Evolutionary conservation across 495 filamentous ascomycete genomes (phyloP).

Genomic region (Penicillium alfredii): DNA sequence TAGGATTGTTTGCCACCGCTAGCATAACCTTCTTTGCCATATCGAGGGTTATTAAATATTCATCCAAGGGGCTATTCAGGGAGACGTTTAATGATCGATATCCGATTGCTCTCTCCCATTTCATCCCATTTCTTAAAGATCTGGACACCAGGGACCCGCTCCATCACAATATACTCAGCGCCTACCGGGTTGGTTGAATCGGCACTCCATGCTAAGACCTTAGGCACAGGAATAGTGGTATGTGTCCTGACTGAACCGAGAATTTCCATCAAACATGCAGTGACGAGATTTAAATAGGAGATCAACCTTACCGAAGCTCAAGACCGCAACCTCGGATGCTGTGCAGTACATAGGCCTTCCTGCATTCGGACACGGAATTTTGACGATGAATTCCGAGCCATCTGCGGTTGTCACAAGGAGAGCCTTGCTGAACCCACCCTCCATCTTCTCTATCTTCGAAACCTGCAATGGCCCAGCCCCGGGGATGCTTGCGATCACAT

Average conservation of each 20-base stretch:
- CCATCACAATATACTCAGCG: constrained; percentile 27
- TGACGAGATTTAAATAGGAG: constrained; percentile 1
- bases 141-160: constrained; percentile 20
- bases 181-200: constrained; percentile 19
- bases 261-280: not conserved
- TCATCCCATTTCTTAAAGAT: constrained; percentile 20
- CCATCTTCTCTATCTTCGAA: constrained; percentile 36
- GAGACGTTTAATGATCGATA: no score
- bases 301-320: constrained; percentile 34
- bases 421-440: constrained; percentile 38
- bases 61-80: no score
- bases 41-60: no score
- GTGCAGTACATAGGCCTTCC: constrained; percentile 28
- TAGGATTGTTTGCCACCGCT: no score
- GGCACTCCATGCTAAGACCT: constrained; percentile 20
- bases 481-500: no score
- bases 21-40: no score
- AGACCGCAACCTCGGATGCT: constrained; percentile 31
- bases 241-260: constrained; percentile 27
- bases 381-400: constrained; percentile 31
- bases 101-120: constrained; percentile 5
- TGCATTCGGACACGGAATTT: constrained; percentile 31
- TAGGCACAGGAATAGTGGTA: constrained; percentile 29
- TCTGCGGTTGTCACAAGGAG: constrained; percentile 29
- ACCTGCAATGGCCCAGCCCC: no score